Evolutionary conservation across 1,284 basidiomycete genomes (phyloP).

Genomic region (Irpex sp.): DNA sequence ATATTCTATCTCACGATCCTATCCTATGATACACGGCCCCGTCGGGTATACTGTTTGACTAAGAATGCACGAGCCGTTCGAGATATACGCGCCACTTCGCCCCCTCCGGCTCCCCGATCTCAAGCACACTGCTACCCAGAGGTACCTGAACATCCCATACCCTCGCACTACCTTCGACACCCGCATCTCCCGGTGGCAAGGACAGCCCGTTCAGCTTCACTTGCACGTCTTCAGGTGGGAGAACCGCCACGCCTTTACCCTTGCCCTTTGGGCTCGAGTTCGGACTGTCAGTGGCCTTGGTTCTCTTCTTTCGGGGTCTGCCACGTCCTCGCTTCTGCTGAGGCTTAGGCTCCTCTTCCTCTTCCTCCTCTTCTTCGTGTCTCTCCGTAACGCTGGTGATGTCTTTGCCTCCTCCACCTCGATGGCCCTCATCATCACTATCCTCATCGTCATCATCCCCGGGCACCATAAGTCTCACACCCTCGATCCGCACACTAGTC

Average conservation of each 20-base stretch:
- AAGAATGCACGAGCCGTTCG: conserved; percentile 26
- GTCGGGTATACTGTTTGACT: not conserved
- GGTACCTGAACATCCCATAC: conserved; percentile 51
- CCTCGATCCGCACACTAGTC: conserved; percentile 42
- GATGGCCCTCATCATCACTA: conserved; percentile 21
- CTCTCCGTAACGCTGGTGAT: not conserved
- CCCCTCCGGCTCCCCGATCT: conserved; percentile 65
- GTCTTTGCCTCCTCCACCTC: conserved; percentile 12
- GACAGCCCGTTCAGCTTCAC: conserved; percentile 26
- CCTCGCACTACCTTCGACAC: conserved; percentile 21
- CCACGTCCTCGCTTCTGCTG: conserved; percentile 15
- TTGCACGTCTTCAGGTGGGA: conserved; percentile 15
- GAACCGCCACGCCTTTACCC: conserved; percentile 21
- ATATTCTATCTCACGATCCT: not conserved
- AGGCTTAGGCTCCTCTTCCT: conserved; percentile 11
- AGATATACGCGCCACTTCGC: conserved; percentile 62
- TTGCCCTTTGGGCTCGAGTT: conserved; percentile 17
- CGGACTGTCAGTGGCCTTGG: conserved; percentile 12
- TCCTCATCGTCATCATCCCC: conserved; percentile 42
- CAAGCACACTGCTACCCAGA: conserved; percentile 50
- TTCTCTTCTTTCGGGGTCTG: conserved; percentile 16
- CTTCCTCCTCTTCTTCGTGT: conserved; percentile 19
- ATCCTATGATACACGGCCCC: not conserved
- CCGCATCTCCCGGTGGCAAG: conserved; percentile 6
- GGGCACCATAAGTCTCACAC: conserved; percentile 45